phyloP scores from a whole-genome alignment of 805 yeast genomes.

The Candida pseudofarinosa region DNA sequence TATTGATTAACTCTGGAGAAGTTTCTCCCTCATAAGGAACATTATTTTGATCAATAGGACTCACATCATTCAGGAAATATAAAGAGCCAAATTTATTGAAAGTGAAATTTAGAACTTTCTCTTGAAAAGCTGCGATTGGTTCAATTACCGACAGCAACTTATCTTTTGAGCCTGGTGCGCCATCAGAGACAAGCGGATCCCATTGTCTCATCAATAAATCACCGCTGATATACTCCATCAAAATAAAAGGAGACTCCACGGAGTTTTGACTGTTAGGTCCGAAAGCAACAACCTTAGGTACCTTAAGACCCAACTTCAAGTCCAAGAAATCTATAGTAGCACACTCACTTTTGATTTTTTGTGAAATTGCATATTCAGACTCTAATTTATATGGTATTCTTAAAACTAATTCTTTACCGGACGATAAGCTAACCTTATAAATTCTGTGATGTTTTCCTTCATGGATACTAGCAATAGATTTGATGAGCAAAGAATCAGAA shows the following conservation, averaged over 20 bases:
- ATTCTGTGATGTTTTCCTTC: slow-evolving; percentile 94
- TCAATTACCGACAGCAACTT: slow-evolving; percentile 58
- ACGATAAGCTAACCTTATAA: slow-evolving; percentile 65
- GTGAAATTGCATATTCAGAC: slow-evolving; percentile 57
- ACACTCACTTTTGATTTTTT: slow-evolving; percentile 80
- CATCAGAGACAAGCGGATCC: slow-evolving; percentile 74
- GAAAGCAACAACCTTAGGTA: slow-evolving; percentile 71
- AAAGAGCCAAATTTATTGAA: slow-evolving; percentile 79
- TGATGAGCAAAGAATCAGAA: slow-evolving; percentile 41
- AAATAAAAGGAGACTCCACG: slow-evolving; percentile 67
- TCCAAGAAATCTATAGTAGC: slow-evolving; percentile 86
- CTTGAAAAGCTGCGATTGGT: slow-evolving; percentile 68
- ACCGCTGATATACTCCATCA: slow-evolving; percentile 79
- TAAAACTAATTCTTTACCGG: slow-evolving; percentile 60
- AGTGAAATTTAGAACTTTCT: slow-evolving; percentile 47
- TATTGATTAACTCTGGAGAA: slow-evolving; percentile 46
- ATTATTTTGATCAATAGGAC: slow-evolving; percentile 35
- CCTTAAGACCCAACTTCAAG: slow-evolving; percentile 58
- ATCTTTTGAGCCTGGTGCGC: slow-evolving; percentile 43
- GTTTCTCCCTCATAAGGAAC: slow-evolving; percentile 62
- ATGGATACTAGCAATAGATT: slow-evolving; percentile 76
- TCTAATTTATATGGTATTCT: slow-evolving; percentile 83
- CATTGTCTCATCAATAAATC: slow-evolving; percentile 82
- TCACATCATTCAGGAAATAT: slow-evolving; percentile 71
- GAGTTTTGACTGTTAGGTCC: slow-evolving; percentile 61